A percentile compares a stretch with the other conserved stretches of the same genome.
Conservation (phyloP, 2,329 filamentous ascomycete genomes). For the Hypoxylon rubiginosum region DNA sequence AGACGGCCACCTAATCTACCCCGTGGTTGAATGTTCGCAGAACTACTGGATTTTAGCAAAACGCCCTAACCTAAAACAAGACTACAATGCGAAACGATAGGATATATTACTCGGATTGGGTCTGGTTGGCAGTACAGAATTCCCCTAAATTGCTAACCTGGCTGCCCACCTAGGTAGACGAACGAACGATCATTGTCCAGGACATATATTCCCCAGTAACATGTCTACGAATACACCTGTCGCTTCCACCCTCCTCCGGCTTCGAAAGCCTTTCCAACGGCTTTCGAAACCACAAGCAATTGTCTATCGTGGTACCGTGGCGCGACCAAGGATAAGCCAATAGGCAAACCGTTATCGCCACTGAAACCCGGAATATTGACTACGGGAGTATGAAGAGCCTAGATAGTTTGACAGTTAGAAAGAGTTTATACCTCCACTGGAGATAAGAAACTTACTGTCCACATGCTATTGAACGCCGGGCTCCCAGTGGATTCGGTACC, state of each 20-base stretch:
- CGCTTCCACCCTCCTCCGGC: constrained; percentile 53
- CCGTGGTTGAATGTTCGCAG: no score
- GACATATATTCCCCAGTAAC: no score
- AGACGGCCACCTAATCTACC: no score
- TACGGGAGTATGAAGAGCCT: constrained; percentile 70
- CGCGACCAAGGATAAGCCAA: constrained; percentile 68
- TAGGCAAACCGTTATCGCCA: constrained; percentile 68
- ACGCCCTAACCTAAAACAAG: no score
- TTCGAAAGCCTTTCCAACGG: constrained; percentile 57
- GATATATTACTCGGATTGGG: no score
- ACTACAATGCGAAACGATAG: no score
- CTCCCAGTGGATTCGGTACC: constrained; percentile 68
- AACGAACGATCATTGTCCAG: no score
- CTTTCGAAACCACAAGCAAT: constrained; percentile 56
- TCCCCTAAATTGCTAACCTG: no score
- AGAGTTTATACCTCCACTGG: constrained; percentile 35
- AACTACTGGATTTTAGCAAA: no score
- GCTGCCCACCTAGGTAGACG: no score
- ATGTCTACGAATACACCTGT: not conserved
- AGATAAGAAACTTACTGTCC: constrained; percentile 61
- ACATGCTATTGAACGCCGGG: constrained; percentile 64
- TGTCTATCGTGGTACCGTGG: constrained; percentile 60
- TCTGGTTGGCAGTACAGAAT: no score
- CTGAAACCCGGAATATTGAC: constrained; percentile 75
- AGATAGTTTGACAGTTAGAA: not conserved